These are phyloP conservation scores for Nakaseomyces sp. DNA, from an alignment of 1,139 yeast genomes.

Conservation along the genomic window DNA sequence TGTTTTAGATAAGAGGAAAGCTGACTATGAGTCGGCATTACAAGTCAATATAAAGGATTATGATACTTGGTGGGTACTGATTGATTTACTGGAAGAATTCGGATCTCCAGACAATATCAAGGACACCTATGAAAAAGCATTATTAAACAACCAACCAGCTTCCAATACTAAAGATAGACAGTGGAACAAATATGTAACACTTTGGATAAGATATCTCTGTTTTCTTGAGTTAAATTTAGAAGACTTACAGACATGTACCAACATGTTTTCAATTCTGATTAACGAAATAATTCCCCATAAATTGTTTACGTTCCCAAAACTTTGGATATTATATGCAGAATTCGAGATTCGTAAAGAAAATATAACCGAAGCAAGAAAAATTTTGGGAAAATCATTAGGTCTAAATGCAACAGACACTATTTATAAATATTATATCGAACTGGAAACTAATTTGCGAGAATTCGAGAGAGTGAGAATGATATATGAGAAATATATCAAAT, in stretches of 20 bases:
- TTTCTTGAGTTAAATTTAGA: conserved; percentile 49
- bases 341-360: conserved; percentile 61
- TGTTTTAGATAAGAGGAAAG: conserved; percentile 45
- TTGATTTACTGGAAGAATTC: conserved; percentile 36
- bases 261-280: conserved; percentile 43
- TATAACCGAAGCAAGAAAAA: conserved; percentile 50
- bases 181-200: conserved; percentile 62
- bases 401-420: conserved; percentile 50
- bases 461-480: conserved; percentile 71
- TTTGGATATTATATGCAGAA: conserved; percentile 66
- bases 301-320: conserved; percentile 55
- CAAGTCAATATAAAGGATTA: conserved; percentile 46
- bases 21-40: conserved; percentile 45
- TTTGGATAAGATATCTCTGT: conserved; percentile 62
- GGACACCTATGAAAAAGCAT: conserved; percentile 41
- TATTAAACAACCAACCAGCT: conserved; percentile 32
- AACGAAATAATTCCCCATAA: conserved; percentile 46
- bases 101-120: conserved; percentile 28
- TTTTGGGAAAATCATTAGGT: conserved; percentile 70
- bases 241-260: conserved; percentile 42
- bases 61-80: conserved; percentile 75
- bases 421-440: conserved; percentile 51
- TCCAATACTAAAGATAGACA: conserved; percentile 29
- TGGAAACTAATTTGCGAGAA: conserved; percentile 49
- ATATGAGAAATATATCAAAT: conserved; percentile 59